These are phyloP conservation scores for Atalantia buxifolia DNA, from an alignment of 345 rosid genomes.

Conservation along the genomic window DNA sequence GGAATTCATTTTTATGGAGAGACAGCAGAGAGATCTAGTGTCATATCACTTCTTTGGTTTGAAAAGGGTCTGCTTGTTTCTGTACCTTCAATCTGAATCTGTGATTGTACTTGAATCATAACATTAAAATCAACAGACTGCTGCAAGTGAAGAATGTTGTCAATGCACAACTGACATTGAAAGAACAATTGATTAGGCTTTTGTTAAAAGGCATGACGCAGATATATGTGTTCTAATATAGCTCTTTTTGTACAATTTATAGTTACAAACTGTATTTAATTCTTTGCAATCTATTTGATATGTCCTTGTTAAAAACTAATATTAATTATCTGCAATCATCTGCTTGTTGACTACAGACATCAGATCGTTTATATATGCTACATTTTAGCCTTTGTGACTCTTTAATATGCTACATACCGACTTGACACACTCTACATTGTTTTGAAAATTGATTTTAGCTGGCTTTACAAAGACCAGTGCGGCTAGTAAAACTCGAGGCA, in stretches of 20 bases:
- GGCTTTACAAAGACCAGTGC: background rate
- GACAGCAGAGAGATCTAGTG: background rate
- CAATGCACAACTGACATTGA: background rate
- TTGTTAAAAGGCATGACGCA: background rate
- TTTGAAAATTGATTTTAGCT: background rate
- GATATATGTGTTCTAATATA: too few species aligned
- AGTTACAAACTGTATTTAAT: background rate
- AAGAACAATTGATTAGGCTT: background rate
- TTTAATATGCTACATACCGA: background rate
- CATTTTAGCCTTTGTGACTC: background rate
- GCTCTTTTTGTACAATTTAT: background rate
- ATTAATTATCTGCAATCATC: background rate
- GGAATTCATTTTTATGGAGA: background rate
- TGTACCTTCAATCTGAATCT: background rate
- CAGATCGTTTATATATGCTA: background rate
- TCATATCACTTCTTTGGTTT: conserved; percentile 2
- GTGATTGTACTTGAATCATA: background rate
- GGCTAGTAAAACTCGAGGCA: background rate
- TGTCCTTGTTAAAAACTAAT: background rate
- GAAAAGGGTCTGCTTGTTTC: background rate
- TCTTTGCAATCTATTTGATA: background rate
- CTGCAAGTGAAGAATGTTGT: background rate
- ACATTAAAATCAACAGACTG: background rate
- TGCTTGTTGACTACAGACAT: background rate
- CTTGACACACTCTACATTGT: background rate